Evolutionary conservation across 768 basidiomycete species (phyloP).

Genomic region (Rhodotorula taiwanensis): DNA sequence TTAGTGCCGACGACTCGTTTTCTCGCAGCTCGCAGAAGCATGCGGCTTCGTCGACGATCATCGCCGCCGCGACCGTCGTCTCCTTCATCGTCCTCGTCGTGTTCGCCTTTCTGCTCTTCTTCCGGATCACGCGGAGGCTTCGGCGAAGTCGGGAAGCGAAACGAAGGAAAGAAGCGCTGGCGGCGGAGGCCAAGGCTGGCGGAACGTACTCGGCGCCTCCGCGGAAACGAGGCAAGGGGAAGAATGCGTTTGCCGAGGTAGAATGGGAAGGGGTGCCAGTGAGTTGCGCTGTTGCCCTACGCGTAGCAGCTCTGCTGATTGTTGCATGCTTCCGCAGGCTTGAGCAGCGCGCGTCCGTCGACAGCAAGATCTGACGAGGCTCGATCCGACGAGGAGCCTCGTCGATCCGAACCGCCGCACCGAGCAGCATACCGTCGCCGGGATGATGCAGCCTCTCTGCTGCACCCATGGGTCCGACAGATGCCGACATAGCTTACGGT

Average conservation of each 20-base stretch:
- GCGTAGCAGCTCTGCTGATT: neutral
- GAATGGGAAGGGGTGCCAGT: neutral
- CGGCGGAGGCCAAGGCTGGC: neutral
- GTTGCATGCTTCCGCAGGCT: neutral
- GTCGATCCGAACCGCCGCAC: too few species aligned
- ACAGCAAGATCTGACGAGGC: too few species aligned
- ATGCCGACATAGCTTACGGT: too few species aligned
- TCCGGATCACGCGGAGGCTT: slow-evolving; percentile 2
- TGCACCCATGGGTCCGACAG: too few species aligned
- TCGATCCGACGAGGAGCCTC: too few species aligned
- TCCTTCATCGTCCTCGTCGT: slow-evolving; percentile 18
- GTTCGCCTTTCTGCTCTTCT: slow-evolving; percentile 3
- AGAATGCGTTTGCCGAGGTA: neutral
- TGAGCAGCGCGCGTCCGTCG: too few species aligned
- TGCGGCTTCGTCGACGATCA: slow-evolving; percentile 5
- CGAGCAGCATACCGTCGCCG: too few species aligned
- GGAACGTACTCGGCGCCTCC: too few species aligned
- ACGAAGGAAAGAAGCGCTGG: neutral
- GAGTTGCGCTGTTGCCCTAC: neutral
- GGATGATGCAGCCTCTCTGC: too few species aligned
- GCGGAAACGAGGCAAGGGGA: neutral
- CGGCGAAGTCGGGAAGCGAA: neutral
- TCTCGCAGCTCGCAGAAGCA: too few species aligned
- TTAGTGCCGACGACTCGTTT: too few species aligned
- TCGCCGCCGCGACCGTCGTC: slow-evolving; percentile 11